A percentile compares a stretch with the other conserved stretches of the same genome.
Evolutionary conservation across 1,284 basidiomycete genomes (phyloP).

Genomic region (Gymnopus androsaceus): DNA sequence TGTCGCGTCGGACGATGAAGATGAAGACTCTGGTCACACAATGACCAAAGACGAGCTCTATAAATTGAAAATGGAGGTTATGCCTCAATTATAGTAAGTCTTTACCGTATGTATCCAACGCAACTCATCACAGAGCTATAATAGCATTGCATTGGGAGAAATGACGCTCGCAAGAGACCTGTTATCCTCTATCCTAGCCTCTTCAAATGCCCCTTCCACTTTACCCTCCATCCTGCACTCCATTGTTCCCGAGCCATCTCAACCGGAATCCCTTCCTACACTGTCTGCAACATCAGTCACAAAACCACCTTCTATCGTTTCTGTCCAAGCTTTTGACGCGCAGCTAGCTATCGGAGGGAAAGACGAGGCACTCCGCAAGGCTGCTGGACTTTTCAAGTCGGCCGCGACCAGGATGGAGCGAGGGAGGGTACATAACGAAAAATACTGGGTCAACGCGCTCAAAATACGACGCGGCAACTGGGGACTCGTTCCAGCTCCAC

Average conservation of each 20-base stretch:
- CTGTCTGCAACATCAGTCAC: conserved; percentile 67
- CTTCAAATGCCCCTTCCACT: conserved; percentile 26
- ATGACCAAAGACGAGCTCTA: conserved; percentile 77
- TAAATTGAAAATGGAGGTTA: conserved; percentile 70
- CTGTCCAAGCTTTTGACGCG: conserved; percentile 73
- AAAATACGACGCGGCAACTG: conserved; percentile 74
- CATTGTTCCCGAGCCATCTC: conserved; percentile 23
- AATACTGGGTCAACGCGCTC: conserved; percentile 78
- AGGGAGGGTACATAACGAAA: conserved; percentile 58
- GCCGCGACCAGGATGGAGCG: conserved; percentile 71
- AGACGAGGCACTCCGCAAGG: conserved; percentile 73
- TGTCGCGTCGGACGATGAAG: conserved; percentile 31
- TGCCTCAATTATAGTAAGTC: conserved; percentile 70
- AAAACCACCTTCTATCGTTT: conserved; percentile 62
- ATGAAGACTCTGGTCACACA: conserved; percentile 35
- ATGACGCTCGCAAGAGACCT: conserved; percentile 75
- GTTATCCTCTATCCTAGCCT: conserved; percentile 55
- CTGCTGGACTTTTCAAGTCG: conserved; percentile 65
- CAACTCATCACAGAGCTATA: conserved; percentile 23
- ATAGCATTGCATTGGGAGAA: conserved; percentile 72
- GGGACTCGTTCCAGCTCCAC: conserved; percentile 74
- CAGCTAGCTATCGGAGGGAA: conserved; percentile 76
- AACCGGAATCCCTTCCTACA: conserved; percentile 27
- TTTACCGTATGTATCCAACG: neutral
- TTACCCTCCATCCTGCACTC: conserved; percentile 17